Conservation (phyloP, 2,329 filamentous ascomycete species). For the Exutisphaerella laricina region DNA sequence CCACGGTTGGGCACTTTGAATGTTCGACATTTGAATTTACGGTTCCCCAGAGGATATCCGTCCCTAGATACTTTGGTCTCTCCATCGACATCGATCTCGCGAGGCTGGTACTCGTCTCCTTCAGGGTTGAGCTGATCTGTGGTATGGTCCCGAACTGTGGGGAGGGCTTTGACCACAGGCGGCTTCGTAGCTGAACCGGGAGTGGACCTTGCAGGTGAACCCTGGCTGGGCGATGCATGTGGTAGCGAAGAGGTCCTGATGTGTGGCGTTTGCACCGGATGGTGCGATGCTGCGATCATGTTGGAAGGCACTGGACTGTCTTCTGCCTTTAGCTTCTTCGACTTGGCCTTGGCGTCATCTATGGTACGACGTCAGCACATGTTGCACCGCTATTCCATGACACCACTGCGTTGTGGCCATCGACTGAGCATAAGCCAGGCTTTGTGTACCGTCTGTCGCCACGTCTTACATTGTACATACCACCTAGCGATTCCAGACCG, state of each 20-base stretch:
- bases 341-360: constrained; percentile 42
- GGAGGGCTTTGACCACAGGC: constrained; percentile 79
- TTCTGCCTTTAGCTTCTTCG: constrained; percentile 25
- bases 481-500: constrained; percentile 54
- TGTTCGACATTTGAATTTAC: constrained; percentile 87
- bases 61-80: constrained; percentile 88
- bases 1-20: constrained; percentile 88
- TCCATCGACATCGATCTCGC: constrained; percentile 86
- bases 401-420: not conserved
- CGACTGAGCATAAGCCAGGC: too few species aligned
- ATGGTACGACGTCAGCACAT: constrained; percentile 22
- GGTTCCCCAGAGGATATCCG: constrained; percentile 72
- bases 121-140: constrained; percentile 87
- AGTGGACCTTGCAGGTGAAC: constrained; percentile 68
- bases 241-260: constrained; percentile 47
- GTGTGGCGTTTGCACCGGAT: constrained; percentile 49
- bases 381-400: constrained; percentile 3
- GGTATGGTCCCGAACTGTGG: constrained; percentile 93
- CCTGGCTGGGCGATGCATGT: constrained; percentile 52
- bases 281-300: constrained; percentile 47
- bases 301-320: constrained; percentile 26
- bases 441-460: too few species aligned
- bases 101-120: constrained; percentile 89
- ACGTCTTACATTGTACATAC: constrained; percentile 53
- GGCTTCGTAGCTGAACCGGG: constrained; percentile 61